phyloP scores from a whole-genome alignment of 2,329 filamentous ascomycete species.

The Trichoderma pleuroti region DNA sequence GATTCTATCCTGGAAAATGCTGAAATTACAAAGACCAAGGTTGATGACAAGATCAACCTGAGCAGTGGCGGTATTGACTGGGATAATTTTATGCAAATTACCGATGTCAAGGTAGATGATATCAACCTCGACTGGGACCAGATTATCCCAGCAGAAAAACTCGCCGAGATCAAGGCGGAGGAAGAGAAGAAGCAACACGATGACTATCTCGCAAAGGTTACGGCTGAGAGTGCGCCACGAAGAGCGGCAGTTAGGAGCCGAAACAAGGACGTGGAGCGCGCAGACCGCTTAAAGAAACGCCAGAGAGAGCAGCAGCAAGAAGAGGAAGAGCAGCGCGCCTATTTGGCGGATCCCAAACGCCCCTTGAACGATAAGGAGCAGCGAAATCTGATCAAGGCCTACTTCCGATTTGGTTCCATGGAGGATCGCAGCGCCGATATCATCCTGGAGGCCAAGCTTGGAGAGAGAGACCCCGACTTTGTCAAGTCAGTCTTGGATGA shows the following conservation, averaged over 20 bases:
- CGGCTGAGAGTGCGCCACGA: constrained; percentile 82
- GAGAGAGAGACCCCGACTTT: constrained; percentile 76
- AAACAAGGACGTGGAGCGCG: constrained; percentile 57
- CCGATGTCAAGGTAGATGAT: constrained; percentile 91
- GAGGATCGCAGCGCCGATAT: constrained; percentile 86
- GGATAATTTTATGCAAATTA: constrained; percentile 97
- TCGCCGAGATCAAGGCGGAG: constrained; percentile 84
- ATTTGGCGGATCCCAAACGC: constrained; percentile 79
- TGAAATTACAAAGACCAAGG: constrained; percentile 93
- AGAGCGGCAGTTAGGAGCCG: constrained; percentile 61
- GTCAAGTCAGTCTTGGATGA: constrained; percentile 73
- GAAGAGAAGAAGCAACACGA: constrained; percentile 83
- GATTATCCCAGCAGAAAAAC: constrained; percentile 91
- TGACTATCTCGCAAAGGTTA: constrained; percentile 73
- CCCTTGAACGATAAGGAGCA: constrained; percentile 90
- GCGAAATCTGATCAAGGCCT: constrained; percentile 84
- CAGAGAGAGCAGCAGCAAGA: constrained; percentile 64
- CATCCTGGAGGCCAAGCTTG: constrained; percentile 78
- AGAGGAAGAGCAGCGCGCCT: constrained; percentile 68
- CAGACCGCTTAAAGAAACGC: constrained; percentile 64
- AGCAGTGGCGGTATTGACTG: constrained; percentile 81
- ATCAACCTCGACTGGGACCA: constrained; percentile 87
- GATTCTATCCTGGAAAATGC: constrained; percentile 96
- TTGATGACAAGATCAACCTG: constrained; percentile 85
- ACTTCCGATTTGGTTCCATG: constrained; percentile 85